Evolutionary conservation across 2,329 filamentous ascomycete genomes (phyloP).

Genomic region (Aureobasidium leucospermi): DNA sequence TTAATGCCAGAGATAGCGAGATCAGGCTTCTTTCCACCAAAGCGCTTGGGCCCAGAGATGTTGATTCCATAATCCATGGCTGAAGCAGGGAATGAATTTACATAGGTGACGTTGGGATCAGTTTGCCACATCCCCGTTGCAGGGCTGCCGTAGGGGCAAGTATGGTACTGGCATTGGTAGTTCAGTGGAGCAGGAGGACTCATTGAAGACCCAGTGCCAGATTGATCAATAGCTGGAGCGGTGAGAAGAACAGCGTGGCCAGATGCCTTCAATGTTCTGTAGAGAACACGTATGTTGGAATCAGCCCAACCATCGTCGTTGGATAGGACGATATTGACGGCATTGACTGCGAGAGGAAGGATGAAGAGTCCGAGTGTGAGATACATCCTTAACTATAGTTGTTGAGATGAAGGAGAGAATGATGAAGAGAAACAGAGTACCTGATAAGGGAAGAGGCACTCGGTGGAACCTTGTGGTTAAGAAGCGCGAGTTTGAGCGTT

Average conservation of each 20-base stretch:
- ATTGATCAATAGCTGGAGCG: constrained; percentile 59
- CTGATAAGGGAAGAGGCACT: too few relatives aligned
- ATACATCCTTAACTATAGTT: too few relatives aligned
- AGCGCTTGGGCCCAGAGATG: constrained; percentile 45
- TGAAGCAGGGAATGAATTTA: constrained; percentile 63
- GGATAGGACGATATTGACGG: constrained; percentile 51
- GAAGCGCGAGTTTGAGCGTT: too few relatives aligned
- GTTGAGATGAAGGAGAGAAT: background rate
- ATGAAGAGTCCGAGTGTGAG: background rate
- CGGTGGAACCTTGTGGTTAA: too few relatives aligned
- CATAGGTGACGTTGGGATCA: constrained; percentile 58
- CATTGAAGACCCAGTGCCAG: constrained; percentile 51
- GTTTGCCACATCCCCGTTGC: constrained; percentile 51
- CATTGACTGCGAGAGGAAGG: constrained; percentile 3
- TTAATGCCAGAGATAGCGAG: constrained; percentile 62
- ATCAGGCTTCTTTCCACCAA: constrained; percentile 45
- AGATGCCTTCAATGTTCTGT: constrained; percentile 47
- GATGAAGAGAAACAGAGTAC: too few relatives aligned
- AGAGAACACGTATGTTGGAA: constrained; percentile 55
- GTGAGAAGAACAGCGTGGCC: constrained; percentile 59
- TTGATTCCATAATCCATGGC: constrained; percentile 57
- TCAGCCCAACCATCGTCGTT: constrained; percentile 73
- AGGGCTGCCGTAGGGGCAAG: constrained; percentile 51
- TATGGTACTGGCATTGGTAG: constrained; percentile 52
- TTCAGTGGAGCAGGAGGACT: constrained; percentile 41